Evolutionary conservation across 2,329 filamentous ascomycete genomes (phyloP).

Genomic region (Pestalotiopsis sp.): DNA sequence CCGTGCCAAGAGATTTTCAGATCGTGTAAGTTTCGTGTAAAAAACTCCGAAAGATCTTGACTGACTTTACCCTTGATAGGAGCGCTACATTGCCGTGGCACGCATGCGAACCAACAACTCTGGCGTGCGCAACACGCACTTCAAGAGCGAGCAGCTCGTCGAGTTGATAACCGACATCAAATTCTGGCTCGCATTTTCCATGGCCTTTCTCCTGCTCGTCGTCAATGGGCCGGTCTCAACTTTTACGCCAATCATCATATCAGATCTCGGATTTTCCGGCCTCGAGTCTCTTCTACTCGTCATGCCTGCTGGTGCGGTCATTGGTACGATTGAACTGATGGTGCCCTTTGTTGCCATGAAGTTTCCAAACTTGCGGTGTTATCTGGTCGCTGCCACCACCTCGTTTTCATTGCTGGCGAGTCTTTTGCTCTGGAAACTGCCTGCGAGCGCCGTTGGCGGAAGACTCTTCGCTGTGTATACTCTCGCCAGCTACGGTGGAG

Average conservation of each 20-base stretch:
- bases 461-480: neutral
- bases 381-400: neutral
- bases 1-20: constrained; percentile 13
- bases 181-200: constrained; percentile 20
- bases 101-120: constrained; percentile 22
- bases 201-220: constrained; percentile 25
- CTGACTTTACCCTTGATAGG: neutral
- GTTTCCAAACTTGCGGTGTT: neutral
- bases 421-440: constrained; percentile 3
- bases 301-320: constrained; percentile 7
- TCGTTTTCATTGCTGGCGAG: neutral
- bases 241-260: constrained; percentile 21
- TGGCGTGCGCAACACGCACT: constrained; percentile 20
- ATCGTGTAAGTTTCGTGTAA: neutral
- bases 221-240: constrained; percentile 29
- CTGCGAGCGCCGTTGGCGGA: neutral
- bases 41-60: neutral
- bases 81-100: constrained; percentile 19
- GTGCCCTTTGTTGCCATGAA: constrained; percentile 2
- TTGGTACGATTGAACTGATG: constrained; percentile 1
- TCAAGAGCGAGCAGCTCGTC: constrained; percentile 19
- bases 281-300: constrained; percentile 20
- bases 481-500: neutral
- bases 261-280: constrained; percentile 31
- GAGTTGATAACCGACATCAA: constrained; percentile 20